Percentiles rank a stretch among this genome's conserved stretches.
Evolutionary conservation across 2,329 filamentous ascomycete genomes (phyloP).

Genomic region (Colletotrichum chlorophyti): DNA sequence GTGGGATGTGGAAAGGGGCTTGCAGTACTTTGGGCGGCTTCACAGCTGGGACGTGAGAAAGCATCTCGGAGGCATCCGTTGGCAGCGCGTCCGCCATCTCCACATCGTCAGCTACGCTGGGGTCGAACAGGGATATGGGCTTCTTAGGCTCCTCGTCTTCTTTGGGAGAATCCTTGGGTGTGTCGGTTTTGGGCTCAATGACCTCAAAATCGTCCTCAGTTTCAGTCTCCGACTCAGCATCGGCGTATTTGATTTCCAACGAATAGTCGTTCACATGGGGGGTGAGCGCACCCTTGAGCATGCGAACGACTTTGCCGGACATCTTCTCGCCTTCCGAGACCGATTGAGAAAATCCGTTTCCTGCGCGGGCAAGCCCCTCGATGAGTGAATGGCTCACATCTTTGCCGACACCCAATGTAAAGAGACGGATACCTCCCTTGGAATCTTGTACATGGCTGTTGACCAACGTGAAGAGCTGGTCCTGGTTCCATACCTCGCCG

Average conservation of each 20-base stretch:
- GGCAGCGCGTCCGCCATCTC: constrained; percentile 33
- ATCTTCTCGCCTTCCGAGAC: constrained; percentile 70
- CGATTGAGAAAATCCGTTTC: constrained; percentile 66
- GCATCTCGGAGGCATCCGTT: constrained; percentile 37
- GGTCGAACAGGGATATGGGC: constrained; percentile 67
- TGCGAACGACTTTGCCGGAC: constrained; percentile 72
- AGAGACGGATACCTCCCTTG: constrained; percentile 55
- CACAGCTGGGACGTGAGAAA: constrained; percentile 59
- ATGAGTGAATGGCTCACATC: constrained; percentile 59
- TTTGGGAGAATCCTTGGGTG: constrained; percentile 42
- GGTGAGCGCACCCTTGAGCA: constrained; percentile 74
- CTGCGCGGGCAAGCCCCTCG: constrained; percentile 60
- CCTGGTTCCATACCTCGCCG: constrained; percentile 59
- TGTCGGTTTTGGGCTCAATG: constrained; percentile 57
- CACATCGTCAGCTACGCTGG: constrained; percentile 46
- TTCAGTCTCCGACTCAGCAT: constrained; percentile 27
- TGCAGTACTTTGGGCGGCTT: constrained; percentile 65
- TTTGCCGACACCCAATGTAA: constrained; percentile 61
- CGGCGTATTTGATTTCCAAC: constrained; percentile 65
- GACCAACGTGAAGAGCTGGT: constrained; percentile 51
- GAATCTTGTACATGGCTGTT: constrained; percentile 46
- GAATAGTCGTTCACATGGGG: constrained; percentile 71
- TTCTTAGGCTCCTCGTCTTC: constrained; percentile 36
- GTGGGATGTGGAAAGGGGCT: constrained; percentile 67
- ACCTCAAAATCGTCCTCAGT: constrained; percentile 65